A percentile compares a stretch with the other conserved stretches of the same genome.
Conservation (phyloP, 371 early-diverging fungal species). For the Rhizopus stolonifer region DNA sequence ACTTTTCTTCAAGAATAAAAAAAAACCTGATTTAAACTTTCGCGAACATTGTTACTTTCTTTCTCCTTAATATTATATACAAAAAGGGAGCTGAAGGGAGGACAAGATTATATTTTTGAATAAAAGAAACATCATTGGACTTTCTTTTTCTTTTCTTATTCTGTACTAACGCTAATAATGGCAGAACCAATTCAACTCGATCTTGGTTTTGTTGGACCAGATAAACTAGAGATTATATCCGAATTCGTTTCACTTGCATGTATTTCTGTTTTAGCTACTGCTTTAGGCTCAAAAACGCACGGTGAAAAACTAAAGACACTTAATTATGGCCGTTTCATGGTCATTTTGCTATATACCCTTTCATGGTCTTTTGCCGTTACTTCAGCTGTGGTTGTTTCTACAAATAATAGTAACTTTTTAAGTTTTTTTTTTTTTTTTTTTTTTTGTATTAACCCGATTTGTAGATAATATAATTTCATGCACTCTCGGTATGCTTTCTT, state of each 20-base stretch:
- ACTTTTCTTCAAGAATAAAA: not conserved
- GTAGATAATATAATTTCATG: constrained; percentile 47
- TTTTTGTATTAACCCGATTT: too few relatives aligned
- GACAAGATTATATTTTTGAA: not conserved
- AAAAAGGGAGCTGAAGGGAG: constrained; percentile 1
- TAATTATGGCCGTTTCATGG: constrained; percentile 42
- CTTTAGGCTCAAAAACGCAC: constrained; percentile 41
- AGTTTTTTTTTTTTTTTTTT: not conserved
- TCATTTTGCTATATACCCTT: constrained; percentile 35
- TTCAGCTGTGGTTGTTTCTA: constrained; percentile 40
- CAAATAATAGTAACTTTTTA: constrained; percentile 42
- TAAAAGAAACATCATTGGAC: not conserved
- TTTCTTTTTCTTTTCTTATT: constrained; percentile 3
- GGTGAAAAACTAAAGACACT: constrained; percentile 35
- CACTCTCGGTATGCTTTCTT: constrained; percentile 44
- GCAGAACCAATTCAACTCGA: constrained; percentile 5
- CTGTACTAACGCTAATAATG: not conserved
- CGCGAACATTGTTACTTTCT: not conserved
- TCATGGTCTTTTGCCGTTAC: constrained; percentile 48
- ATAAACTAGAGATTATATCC: constrained; percentile 34
- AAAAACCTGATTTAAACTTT: not conserved
- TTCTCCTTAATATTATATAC: not conserved
- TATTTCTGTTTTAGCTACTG: constrained; percentile 39
- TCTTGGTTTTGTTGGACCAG: constrained; percentile 24
- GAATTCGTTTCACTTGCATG: constrained; percentile 42